phyloP scores from a whole-genome alignment of 352 stramenopile species.

The Globisporangium canariense region DNA sequence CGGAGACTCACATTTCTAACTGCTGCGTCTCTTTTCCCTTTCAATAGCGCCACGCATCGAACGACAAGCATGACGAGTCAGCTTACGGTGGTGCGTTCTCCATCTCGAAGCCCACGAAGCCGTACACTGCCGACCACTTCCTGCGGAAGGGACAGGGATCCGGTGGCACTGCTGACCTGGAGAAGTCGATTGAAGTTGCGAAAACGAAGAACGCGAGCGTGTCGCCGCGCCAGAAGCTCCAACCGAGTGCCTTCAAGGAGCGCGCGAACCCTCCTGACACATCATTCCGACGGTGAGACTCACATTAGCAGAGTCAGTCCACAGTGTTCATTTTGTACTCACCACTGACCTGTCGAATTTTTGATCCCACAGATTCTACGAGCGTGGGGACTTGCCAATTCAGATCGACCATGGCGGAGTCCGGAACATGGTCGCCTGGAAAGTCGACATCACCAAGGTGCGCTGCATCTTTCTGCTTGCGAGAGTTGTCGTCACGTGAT shows the following conservation, averaged over 20 bases:
- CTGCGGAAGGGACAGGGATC: constrained; percentile 88
- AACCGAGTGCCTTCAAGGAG: constrained; percentile 88
- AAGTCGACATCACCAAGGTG: constrained; percentile 93
- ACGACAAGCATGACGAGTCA: constrained; percentile 66
- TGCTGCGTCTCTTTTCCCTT: neutral
- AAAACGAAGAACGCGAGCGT: constrained; percentile 33
- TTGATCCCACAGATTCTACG: constrained; percentile 71
- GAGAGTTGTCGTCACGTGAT: neutral
- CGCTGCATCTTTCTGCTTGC: neutral
- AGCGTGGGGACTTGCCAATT: constrained; percentile 94
- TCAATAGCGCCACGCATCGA: constrained; percentile 57
- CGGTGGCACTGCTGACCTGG: constrained; percentile 77
- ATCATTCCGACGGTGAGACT: constrained; percentile 60
- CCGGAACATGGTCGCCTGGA: constrained; percentile 96
- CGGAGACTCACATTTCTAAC: neutral
- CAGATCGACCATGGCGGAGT: constrained; percentile 96
- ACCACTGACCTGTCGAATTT: neutral
- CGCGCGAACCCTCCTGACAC: constrained; percentile 92
- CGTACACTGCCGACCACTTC: constrained; percentile 86
- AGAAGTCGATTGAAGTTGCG: constrained; percentile 43
- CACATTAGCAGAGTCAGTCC: neutral
- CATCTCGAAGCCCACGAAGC: constrained; percentile 83
- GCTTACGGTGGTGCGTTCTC: constrained; percentile 86
- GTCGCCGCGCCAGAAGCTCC: constrained; percentile 49
- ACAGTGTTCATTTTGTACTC: neutral